Conservation (phyloP, 768 basidiomycete species). For the Scleroderma bovista region DNA sequence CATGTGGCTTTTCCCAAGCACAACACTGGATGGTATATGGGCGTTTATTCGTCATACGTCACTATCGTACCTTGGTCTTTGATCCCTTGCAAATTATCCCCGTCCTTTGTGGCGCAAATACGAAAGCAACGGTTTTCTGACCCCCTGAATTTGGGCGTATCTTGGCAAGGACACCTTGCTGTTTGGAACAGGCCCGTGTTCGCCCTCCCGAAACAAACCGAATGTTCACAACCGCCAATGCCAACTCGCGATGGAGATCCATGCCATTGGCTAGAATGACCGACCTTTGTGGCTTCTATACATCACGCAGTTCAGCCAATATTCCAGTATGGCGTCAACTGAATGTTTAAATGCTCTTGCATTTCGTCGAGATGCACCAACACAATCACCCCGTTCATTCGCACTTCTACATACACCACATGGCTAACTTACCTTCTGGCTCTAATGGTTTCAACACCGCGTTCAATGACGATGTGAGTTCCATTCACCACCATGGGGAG, state of each 20-base stretch:
- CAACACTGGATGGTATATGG: not conserved
- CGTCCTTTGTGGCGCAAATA: not conserved
- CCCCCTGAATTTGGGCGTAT: not conserved
- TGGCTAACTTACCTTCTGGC: too few species aligned
- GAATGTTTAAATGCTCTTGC: not conserved
- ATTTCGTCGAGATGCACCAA: not conserved
- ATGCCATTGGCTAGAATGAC: not conserved
- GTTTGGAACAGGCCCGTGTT: not conserved
- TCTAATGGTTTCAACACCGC: not conserved
- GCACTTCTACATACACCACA: not conserved
- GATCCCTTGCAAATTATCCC: not conserved
- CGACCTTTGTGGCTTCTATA: not conserved
- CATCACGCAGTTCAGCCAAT: not conserved
- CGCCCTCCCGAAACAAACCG: not conserved
- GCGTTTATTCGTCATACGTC: not conserved
- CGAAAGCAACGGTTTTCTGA: not conserved
- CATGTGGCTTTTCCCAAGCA: too few species aligned
- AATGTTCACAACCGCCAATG: not conserved
- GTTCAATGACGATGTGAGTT: not conserved
- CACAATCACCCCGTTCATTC: not conserved
- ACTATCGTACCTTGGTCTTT: too few species aligned
- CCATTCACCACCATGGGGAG: not conserved
- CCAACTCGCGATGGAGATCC: not conserved
- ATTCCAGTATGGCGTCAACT: not conserved
- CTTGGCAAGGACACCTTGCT: too few species aligned